Evolutionary conservation across 257 asterid genomes (phyloP).

Genomic region (Petrea volubilis): DNA sequence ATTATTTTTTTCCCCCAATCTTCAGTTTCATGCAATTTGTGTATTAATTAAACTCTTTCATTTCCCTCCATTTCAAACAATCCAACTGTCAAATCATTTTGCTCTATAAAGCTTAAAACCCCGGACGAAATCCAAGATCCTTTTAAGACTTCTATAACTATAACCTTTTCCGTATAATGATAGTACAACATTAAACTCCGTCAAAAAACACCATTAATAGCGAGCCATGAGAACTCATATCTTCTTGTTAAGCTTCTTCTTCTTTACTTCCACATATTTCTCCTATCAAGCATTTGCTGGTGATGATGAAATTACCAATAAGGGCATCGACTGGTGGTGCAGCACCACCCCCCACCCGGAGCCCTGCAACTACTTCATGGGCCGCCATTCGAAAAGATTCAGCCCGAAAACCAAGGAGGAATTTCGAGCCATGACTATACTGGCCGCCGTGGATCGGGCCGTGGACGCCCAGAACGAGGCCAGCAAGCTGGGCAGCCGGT

Average conservation of each 20-base stretch:
- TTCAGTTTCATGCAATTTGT: neutral
- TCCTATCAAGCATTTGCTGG: neutral
- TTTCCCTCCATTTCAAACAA: constrained; percentile 44
- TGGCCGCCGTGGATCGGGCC: constrained; percentile 62
- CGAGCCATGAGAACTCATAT: constrained; percentile 1
- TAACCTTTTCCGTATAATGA: constrained; percentile 18
- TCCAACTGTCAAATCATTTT: constrained; percentile 33
- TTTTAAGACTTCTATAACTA: neutral
- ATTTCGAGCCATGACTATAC: constrained; percentile 59
- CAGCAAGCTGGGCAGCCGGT: constrained; percentile 8
- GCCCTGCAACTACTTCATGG: constrained; percentile 63
- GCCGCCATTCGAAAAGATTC: constrained; percentile 10
- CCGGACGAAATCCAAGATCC: neutral
- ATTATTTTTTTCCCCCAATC: neutral
- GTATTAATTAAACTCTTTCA: constrained; percentile 19
- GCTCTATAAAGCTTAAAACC: constrained; percentile 26
- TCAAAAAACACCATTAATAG: neutral
- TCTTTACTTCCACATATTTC: neutral
- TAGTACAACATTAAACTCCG: neutral
- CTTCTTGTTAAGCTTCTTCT: constrained; percentile 18
- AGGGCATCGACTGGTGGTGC: constrained; percentile 64
- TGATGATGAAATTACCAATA: neutral
- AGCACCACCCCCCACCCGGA: constrained; percentile 71
- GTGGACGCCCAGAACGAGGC: constrained; percentile 36
- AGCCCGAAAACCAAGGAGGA: constrained; percentile 38